Evolutionary conservation across 1,139 yeast species (phyloP), one percentile per base, ranked within the genome.

Genomic region (Geotrichum klebahnii): DNA sequence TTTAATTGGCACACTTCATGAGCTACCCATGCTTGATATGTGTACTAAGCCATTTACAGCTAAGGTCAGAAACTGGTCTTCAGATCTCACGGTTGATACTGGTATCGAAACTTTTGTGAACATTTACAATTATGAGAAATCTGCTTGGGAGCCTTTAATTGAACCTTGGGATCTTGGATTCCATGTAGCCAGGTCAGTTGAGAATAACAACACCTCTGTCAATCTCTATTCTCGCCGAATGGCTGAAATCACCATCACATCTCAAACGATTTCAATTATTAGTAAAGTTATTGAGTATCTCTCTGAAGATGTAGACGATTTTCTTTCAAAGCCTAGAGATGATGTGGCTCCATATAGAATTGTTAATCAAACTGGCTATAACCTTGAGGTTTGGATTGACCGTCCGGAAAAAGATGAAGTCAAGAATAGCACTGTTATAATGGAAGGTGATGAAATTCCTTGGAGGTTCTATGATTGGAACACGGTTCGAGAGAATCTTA

Each of bases 391-490:
- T 0, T 90, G 97, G 97, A 75, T 79, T 17, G 84, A 84, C 45
- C 62, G 68, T 4, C 64, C 61, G 5, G 61, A 61, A 17, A 58
- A 61, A 2, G 63, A 64, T 40, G 31, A 47, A 14, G 28, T 28
- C 26, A n/a, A 28, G 9, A 41, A 34, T 12, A 33, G 38, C 4
- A 39, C 53, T n/a, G 14, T 48, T 8, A 66, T 89, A 22, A 70
- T 71, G 43, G 75, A 81, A 40, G 77, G 78, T 2, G 77, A 76
- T 4, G 69, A 69, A 5, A 67, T 79, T 9, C 84, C 90, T 0
- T 94, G 97, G 97, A 82, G 92, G 39, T 94, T 94, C 71, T 95
- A 90, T 61, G 96, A 92, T 62, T 92, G 97, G 97, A 76, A 86
- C 55, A 77, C 76, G 31, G 79, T 89, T 19, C 81, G 98, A 65